Evolutionary conservation across 495 filamentous ascomycete genomes (phyloP).

Genomic region (Neurospora sp.): DNA sequence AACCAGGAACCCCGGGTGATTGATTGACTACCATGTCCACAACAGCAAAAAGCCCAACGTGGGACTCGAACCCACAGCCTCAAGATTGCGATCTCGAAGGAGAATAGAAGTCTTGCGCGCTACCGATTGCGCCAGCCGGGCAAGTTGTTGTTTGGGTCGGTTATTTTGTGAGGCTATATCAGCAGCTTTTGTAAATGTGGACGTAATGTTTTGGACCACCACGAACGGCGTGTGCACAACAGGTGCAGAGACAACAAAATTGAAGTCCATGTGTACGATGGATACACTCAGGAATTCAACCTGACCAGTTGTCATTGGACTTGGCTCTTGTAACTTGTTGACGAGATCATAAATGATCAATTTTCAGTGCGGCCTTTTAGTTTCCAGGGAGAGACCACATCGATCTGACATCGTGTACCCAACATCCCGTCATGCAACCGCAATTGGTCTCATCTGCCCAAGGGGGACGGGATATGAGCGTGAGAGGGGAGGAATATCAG

Average conservation of each 20-base stretch:
- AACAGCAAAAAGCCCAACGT: background rate
- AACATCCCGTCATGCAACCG: background rate
- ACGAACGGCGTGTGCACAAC: background rate
- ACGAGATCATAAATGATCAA: too few relatives aligned
- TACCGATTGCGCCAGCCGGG: background rate
- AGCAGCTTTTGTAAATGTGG: background rate
- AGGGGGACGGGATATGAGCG: background rate
- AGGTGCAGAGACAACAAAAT: background rate
- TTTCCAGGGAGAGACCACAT: too few relatives aligned
- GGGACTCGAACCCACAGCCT: background rate
- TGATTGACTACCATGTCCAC: too few relatives aligned
- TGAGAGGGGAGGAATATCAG: background rate
- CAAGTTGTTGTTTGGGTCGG: background rate
- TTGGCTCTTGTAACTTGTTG: too few relatives aligned
- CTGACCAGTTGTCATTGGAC: background rate
- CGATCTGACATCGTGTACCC: too few relatives aligned
- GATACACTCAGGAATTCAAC: background rate
- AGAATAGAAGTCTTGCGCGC: background rate
- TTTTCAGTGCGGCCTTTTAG: too few relatives aligned
- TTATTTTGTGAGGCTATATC: background rate
- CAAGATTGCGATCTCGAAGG: background rate
- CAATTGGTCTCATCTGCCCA: background rate
- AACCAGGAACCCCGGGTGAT: background rate
- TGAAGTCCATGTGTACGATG: background rate
- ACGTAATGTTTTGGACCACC: background rate